phyloP scores from a whole-genome alignment of 1,284 basidiomycete genomes.

The Bondarzewia mesenterica region DNA sequence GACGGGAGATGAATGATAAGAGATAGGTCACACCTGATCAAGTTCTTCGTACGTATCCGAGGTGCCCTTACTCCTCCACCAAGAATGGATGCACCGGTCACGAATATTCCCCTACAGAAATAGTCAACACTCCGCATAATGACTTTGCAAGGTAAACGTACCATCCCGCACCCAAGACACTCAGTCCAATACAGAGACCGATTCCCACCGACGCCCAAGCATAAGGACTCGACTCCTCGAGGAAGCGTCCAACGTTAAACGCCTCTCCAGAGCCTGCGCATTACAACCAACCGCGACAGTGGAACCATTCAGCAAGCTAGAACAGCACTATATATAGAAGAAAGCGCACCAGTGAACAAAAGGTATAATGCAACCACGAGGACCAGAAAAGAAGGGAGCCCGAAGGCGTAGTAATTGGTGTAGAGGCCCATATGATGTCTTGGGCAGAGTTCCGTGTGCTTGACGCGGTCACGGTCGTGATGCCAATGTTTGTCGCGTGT shows the following conservation, averaged over 20 bases:
- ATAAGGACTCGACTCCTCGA: constrained; percentile 92
- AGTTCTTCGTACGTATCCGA: constrained; percentile 93
- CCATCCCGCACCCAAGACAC: constrained; percentile 95
- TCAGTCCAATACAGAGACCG: constrained; percentile 89
- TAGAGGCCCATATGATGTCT: constrained; percentile 39
- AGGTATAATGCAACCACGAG: constrained; percentile 73
- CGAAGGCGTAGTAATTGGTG: constrained; percentile 53
- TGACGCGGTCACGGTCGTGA: constrained; percentile 3
- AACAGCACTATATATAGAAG: not conserved
- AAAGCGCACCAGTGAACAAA: constrained; percentile 76
- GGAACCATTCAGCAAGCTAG: not conserved
- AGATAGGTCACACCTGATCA: constrained; percentile 71
- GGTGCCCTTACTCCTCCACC: constrained; percentile 94
- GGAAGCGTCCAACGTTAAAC: constrained; percentile 89
- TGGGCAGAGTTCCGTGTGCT: constrained; percentile 8
- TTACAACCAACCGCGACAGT: constrained; percentile 2
- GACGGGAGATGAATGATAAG: not conserved
- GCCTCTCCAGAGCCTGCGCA: constrained; percentile 74
- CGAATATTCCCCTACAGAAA: constrained; percentile 84
- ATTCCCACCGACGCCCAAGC: constrained; percentile 90
- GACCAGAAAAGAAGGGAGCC: constrained; percentile 57
- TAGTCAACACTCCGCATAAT: not conserved
- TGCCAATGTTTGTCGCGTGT: not conserved
- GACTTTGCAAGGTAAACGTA: constrained; percentile 37
- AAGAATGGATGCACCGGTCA: constrained; percentile 91